Evolutionary conservation across 345 rosid genomes (phyloP), one percentile per base, ranked within the genome.

Genomic region (Turritis glabra): DNA sequence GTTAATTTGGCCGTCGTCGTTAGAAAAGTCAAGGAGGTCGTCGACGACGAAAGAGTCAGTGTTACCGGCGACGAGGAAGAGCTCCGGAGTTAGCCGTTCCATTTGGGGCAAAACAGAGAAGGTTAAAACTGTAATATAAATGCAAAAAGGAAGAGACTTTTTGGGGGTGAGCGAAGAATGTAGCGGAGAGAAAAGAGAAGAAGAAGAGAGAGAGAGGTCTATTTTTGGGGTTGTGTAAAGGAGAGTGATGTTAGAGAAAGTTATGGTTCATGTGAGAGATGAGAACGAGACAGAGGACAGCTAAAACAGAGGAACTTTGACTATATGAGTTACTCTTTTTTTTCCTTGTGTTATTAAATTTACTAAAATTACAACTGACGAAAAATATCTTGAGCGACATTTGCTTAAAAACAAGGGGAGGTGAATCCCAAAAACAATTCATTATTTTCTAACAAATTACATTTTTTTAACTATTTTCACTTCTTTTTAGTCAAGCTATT

Each of bases 31-130:
- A 17, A 78, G 70, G 5, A 95, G 92, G 77, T 95, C 99, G 70
- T 95, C 99, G n/a, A 94, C 96, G n/a, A 84, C 77, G 85, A 94
- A 94, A 77, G 88, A 91, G 72, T 92, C 93, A 8, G 77, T 0
- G 72, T 64, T 63, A 65, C 76, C 73, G 68, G 77, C 59, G 68
- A 66, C 75, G 47, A 54, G 76, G 53, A 70, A 70, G 41, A 77
- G 76, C 38, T 77, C 76, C 23, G 76, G 32, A 2, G 80, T 27
- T 1, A 54, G 71, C 35, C 29, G 53, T 71, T 77, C 80, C 80
- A 77, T 77, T 0, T 9, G 7, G 66, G 37, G 56, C 21, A 22
- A 13, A 18, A 55, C 30, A 54, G 18, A 63, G 23, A 58, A 56
- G 72, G 77, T 19, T 47, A 38, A 15, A 26, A 47, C 1, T 46